Evolutionary conservation across 495 filamentous ascomycete species (phyloP).

Genomic region (Sabuloglossum arenarium): DNA sequence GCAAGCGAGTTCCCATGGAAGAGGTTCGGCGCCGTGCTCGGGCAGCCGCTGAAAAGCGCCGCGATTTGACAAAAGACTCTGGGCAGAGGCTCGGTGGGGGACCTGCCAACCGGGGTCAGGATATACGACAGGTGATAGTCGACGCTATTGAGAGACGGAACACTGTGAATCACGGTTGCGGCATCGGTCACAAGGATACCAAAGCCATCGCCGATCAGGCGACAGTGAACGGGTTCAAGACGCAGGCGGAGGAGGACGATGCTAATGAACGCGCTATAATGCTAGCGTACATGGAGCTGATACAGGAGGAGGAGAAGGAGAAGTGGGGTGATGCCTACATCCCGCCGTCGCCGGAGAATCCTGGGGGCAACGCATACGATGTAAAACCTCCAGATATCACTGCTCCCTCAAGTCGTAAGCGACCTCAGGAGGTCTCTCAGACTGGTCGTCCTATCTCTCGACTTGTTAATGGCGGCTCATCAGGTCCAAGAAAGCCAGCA

Average conservation of each 20-base stretch:
- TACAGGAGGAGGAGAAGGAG: constrained; percentile 63
- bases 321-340: constrained; percentile 47
- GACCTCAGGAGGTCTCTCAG: not conserved
- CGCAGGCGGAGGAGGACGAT: constrained; percentile 71
- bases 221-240: constrained; percentile 52
- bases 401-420: not conserved
- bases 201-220: constrained; percentile 41
- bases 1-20: constrained; percentile 38
- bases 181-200: constrained; percentile 44
- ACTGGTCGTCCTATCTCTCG: not conserved
- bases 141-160: constrained; percentile 50
- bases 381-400: not conserved
- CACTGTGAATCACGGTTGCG: constrained; percentile 48
- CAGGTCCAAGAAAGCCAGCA: not conserved
- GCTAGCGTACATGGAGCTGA: constrained; percentile 68
- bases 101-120: constrained; percentile 35
- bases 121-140: constrained; percentile 56
- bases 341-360: constrained; percentile 38
- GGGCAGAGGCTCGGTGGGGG: constrained; percentile 58
- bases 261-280: constrained; percentile 82
- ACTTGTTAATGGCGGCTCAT: not conserved
- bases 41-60: constrained; percentile 52
- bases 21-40: constrained; percentile 63
- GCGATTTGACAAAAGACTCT: constrained; percentile 33
- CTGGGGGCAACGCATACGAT: constrained; percentile 7